Conservation (phyloP, 257 asterid genomes). For the Phtheirospermum japonicum region DNA sequence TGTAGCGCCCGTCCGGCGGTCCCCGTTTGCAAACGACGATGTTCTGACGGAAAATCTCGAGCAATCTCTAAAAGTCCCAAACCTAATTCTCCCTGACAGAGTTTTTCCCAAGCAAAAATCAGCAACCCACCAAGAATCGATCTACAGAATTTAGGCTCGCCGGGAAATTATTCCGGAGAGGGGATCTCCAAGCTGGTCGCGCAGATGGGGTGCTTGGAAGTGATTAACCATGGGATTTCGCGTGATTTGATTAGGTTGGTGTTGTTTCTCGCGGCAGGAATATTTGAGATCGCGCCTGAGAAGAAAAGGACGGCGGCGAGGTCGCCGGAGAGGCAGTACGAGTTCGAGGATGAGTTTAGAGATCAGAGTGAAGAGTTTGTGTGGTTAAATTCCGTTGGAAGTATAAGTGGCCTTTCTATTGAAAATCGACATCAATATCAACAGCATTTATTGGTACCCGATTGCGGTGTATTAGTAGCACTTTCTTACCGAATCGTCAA, state of each 20-base stretch:
- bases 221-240: conserved; percentile 67
- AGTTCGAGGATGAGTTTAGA: conserved; percentile 65
- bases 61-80: conserved; percentile 66
- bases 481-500: too few species aligned
- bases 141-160: conserved; percentile 29
- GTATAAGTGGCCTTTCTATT: too few species aligned
- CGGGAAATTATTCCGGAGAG: conserved; percentile 27
- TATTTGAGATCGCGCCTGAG: conserved; percentile 53
- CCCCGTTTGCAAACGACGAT: conserved; percentile 59
- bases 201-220: conserved; percentile 64
- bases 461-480: too few species aligned
- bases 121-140: conserved; percentile 53
- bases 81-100: conserved; percentile 67
- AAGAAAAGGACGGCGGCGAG: conserved; percentile 44
- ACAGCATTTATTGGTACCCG: too few species aligned
- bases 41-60: conserved; percentile 62
- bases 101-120: conserved; percentile 66
- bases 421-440: too few species aligned
- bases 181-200: conserved; percentile 40
- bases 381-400: too few species aligned
- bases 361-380: conserved; percentile 61
- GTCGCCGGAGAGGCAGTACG: conserved; percentile 54
- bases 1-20: conserved; percentile 62
- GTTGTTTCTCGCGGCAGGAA: conserved; percentile 44
- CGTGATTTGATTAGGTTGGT: conserved; percentile 47